Base-by-base conservation (phyloP, 495 filamentous ascomycete genomes). In the Haplographium delicatum region DNA sequence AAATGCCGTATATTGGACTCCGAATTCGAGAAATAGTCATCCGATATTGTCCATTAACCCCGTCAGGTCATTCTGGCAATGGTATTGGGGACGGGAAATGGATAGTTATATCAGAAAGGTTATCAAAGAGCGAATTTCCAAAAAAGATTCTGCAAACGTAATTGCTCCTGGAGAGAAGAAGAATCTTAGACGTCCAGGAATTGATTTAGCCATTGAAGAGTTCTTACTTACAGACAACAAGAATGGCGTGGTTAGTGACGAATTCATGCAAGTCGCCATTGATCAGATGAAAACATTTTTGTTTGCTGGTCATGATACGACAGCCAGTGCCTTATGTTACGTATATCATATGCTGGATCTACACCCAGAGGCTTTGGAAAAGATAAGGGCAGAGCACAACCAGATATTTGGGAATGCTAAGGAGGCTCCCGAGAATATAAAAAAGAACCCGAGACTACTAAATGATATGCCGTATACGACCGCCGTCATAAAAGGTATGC, bases 271-370 rank as follows among this genome's bases (percentile, higher is more conserved):
- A 9, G 35, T 50, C 11, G 57, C 61, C 4, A 58, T 61, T 25
- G 47, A 53, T 43, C 59, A 69, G 43, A 59, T 71, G 30, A 63
- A 61, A 37, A 55, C 59, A 7, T 71, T 73, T 52, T 31, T 73
- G n/a, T 68, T 73, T 47, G 67, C 70, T 1, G 70, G 69, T 8
- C 67, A 70, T 38, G 69, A 71, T 51, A 72, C 70, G 8, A 71
- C 61, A 1, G 56, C 47, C 34, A 53, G 42, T 39, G 62, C 65
- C 9, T 54, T 72, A 8, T 61, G 41, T 43, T 70, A 63, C 27
- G 44, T 57, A n/a, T 61, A 38, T 38, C 62, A 68, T 49, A 43
- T 65, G 15, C 56, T 72, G 13, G 39, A 46, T 16, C 56, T 25
- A 8, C 45, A 71, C 40, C 61, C 61, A 1, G 45, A 57, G 1